A percentile compares a stretch with the other conserved stretches of the same genome.
Evolutionary conservation across 177 flowering plant species (phyloP).

Genomic region (Vitis hybrid): DNA sequence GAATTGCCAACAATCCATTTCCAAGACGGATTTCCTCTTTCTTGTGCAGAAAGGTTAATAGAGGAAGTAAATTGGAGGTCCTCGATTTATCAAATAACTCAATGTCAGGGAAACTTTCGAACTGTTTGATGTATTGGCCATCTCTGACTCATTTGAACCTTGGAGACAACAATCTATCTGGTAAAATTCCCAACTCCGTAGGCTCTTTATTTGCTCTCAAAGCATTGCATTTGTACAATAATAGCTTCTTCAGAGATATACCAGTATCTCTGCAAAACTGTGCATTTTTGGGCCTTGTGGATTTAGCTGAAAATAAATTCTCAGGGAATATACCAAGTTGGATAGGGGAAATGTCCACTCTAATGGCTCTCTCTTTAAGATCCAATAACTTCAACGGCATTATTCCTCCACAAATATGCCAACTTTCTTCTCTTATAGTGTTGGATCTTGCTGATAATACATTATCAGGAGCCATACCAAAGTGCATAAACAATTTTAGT

Average conservation of each 20-base stretch:
- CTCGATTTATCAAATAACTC: neutral
- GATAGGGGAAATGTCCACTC: constrained; percentile 5
- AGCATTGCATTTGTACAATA: constrained; percentile 19
- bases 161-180: constrained; percentile 11
- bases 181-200: constrained; percentile 23
- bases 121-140: constrained; percentile 2
- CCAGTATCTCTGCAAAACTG: constrained; percentile 19
- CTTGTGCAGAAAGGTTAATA: neutral
- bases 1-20: neutral
- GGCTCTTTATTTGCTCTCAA: neutral
- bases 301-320: constrained; percentile 17
- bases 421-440: neutral
- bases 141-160: neutral
- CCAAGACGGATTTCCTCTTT: neutral
- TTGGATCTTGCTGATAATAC: constrained; percentile 13
- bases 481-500: constrained; percentile 8
- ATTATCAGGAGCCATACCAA: constrained; percentile 14
- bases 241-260: constrained; percentile 16
- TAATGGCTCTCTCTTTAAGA: constrained; percentile 11
- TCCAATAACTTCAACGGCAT: constrained; percentile 13
- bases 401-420: constrained; percentile 10
- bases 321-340: constrained; percentile 23
- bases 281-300: constrained; percentile 3
- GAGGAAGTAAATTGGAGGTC: too few species aligned
- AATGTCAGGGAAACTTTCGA: constrained; percentile 4